A percentile compares a stretch with the other conserved stretches of the same genome.
Conservation (phyloP, 2,329 filamentous ascomycete genomes). For the Xylaria sp. region DNA sequence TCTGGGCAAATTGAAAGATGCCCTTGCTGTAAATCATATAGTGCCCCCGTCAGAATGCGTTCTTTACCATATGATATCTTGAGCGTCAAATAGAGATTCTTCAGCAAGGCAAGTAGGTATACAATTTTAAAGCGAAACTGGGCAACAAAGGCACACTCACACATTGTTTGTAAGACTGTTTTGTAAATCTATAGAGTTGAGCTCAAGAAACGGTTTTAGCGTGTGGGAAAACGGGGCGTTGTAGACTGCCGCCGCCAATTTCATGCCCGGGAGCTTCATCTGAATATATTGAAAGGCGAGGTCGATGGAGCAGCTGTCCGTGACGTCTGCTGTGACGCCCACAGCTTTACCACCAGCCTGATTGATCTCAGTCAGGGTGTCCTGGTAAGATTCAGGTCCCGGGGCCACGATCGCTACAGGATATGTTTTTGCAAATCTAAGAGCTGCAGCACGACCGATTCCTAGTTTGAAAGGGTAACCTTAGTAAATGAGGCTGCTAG, state of each 20-base stretch:
- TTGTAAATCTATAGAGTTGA: slow-evolving; percentile 62
- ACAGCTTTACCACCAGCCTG: slow-evolving; percentile 32
- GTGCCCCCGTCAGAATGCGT: background rate
- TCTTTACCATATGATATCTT: background rate
- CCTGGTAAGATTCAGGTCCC: slow-evolving; percentile 26
- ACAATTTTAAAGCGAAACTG: background rate
- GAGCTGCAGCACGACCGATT: slow-evolving; percentile 53
- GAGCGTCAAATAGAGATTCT: background rate
- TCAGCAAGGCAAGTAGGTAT: background rate
- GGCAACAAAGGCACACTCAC: slow-evolving; percentile 53
- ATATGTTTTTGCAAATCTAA: slow-evolving; percentile 34
- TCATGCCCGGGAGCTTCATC: slow-evolving; percentile 24
- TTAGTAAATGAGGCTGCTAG: background rate
- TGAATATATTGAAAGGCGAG: slow-evolving; percentile 26
- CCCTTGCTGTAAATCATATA: slow-evolving; percentile 59
- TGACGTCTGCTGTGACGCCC: slow-evolving; percentile 27
- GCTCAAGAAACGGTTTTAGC: slow-evolving; percentile 69
- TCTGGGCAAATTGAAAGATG: slow-evolving; percentile 74
- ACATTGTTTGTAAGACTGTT: slow-evolving; percentile 58
- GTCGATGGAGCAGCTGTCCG: slow-evolving; percentile 21
- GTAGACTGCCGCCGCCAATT: slow-evolving; percentile 30
- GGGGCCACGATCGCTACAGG: slow-evolving; percentile 32
- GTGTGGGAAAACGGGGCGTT: slow-evolving; percentile 54
- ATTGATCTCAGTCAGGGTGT: slow-evolving; percentile 27
- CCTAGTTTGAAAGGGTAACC: slow-evolving; percentile 53